Base-by-base conservation (phyloP, 177 flowering plant species). In the Telopea speciosissima region DNA sequence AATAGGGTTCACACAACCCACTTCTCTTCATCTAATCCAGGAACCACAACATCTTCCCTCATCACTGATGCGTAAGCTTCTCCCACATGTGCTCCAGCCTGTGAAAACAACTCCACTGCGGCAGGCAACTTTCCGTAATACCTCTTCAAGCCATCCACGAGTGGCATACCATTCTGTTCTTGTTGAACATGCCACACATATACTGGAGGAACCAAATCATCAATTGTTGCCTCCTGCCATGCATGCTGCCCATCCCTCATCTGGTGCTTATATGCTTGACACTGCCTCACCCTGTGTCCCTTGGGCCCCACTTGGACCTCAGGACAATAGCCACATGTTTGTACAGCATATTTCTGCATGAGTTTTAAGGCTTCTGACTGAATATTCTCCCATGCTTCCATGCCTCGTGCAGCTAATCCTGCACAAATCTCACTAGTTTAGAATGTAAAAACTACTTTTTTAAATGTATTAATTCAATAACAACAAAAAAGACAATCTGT, bases 231-330 rank as follows among this genome's bases (percentile, higher is more conserved):
- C 62, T 82, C 86, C 76, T 87, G 90, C 88, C 90, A 85, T 67
- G 84, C 88, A 63, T 84, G 90, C 62, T 84, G 85, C 54, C 90
- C 90, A 70, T 80, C 85, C 70, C 90, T 80, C 84, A 79, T 76
- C 77, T 87, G 90, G 79, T 84, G 90, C 68, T 87, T 87, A 78
- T 31, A 77, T 44, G 85, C 88, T 68, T 78, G 76, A 69, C 90
- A 87, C 12, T 81, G 71, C 71, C 86, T 75, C 40, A 80, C 87
- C 28, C 80, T 75, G n/a, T 87, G 88, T 45, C 90, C 90, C 75
- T 80, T 80, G 26, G 87, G 85, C 31, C 87, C 88, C 26, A 87
- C 90, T 66, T 87, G 87, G 24, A 87, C 87, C 76, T 85, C 90
- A 22, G 85, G 70, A 72, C 90, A 87, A 72, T 78, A 83, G 31